Base-by-base conservation (phyloP, 805 yeast species). In the Wickerhamiella kurtzmanii region DNA sequence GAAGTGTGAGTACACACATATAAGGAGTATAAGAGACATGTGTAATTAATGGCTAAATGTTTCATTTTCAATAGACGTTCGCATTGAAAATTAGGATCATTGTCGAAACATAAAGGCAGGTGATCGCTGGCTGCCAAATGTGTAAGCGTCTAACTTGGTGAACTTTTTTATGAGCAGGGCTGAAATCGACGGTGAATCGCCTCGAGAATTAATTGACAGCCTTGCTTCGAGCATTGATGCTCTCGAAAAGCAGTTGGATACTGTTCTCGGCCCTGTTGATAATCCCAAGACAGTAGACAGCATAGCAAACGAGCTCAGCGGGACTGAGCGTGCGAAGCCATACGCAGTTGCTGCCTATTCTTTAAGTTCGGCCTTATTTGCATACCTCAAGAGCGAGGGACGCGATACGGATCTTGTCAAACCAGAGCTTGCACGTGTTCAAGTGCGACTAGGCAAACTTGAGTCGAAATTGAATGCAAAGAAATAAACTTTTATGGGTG, bases 391-490 rank as follows among this genome's bases (percentile, higher is more conserved):
- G 52, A 57, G 77, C 0, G 64, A 64, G 15, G 89, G 89, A 1
- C 61, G 69, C 15, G 75, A 78, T 48, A 73, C 80, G 1, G 70
- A 69, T 9, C 60, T 63, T 4, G 85, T 81, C 53, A 78, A 80
- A 2, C 61, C 55, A 11, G 54, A 55, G 43, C 53, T 56, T 11
- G 51, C 39, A 11, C 48, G 56, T 16, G 73, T 86, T 18, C 76
- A 79, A 78, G 65, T 65, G 25, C 94, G 82, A 56, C 65, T 84
- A 45, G 69, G 67, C 5, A 68, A 87, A 50, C 79, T 83, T 37
- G 82, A 80, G 59, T 57, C 9, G 28, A 41, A 13, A 37, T 11
- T 25, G 32, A 25, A 11, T 11, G 32, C 6, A 6, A 25, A 25
- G 9, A 6, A 25, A 25, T 25, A n/a, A n/a, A n/a, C n/a, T n/a